Evolutionary conservation across 1,284 basidiomycete species (phyloP), one percentile per base, ranked within the genome.

Genomic region (Sutorius eximius): DNA sequence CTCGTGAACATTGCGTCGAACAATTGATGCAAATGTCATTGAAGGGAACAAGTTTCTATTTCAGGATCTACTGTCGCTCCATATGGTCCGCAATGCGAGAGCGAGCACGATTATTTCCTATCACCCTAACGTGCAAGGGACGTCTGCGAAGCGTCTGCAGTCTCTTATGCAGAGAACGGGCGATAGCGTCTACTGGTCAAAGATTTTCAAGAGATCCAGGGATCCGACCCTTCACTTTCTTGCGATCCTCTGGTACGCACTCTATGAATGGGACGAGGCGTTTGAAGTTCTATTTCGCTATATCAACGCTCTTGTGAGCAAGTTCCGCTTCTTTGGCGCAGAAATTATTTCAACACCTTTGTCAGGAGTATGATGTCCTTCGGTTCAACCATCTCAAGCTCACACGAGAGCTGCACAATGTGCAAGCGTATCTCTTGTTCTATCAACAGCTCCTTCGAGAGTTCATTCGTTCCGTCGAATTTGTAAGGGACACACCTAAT

Each of bases 231-330:
- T 83, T 53, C 64, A 82, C 9, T 69, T 83, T n/a, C 68, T 83
- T 34, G 73, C 75, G 1, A 78, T 77, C 50, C 66, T 82, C 45
- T 83, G 82, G 82, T 79, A 83, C 50, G 77, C 80, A 16, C 63
- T 82, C 42, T 83, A 83, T 57, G 76, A 77, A 1, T 83, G 82
- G 81, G 82, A 83, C 53, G 75, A 83, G 59, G 74, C 80, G 0
- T 65, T 83, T 13, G 80, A 82, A 52, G 66, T 69, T 36, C 62
- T 83, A 20, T 81, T 77, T 57, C 45, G 63, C 9, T 75, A 82
- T 59, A 77, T 82, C 33, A 75, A 71, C 49, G 59, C 56, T 36
- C 67, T 82, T 49, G 82, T 82, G 57, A 40, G 75, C 10, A 4
- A 20, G n/a, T n/a, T 18, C 43, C 22, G 45, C 7, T 22, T 43